A percentile compares a stretch with the other conserved stretches of the same genome.
Evolutionary conservation across 306 rosid species (phyloP).

Genomic region (Rubus parviflorus): DNA sequence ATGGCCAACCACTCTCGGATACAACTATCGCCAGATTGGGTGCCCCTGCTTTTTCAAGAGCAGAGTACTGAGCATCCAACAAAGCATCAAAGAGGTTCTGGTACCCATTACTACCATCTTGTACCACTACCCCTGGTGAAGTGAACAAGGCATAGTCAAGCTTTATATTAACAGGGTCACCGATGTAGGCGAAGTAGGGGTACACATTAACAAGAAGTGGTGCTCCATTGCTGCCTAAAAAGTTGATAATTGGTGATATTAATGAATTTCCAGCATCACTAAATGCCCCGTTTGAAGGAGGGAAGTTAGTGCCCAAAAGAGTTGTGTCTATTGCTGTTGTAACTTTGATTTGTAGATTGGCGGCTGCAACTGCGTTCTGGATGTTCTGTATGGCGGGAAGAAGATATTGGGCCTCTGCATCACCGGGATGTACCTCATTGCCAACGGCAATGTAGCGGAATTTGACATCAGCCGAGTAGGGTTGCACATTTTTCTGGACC

Average conservation of each 20-base stretch:
- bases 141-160: constrained; percentile 49
- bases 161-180: not conserved
- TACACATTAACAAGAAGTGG: constrained; percentile 74
- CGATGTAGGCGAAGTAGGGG: constrained; percentile 42
- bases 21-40: constrained; percentile 41
- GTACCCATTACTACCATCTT: constrained; percentile 38
- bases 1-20: constrained; percentile 78
- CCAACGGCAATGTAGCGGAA: constrained; percentile 50
- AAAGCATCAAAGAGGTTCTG: constrained; percentile 40
- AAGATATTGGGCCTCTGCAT: constrained; percentile 22
- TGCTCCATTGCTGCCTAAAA: constrained; percentile 35
- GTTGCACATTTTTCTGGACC: constrained; percentile 32
- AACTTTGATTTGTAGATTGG: constrained; percentile 56
- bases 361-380: constrained; percentile 30
- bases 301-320: constrained; percentile 33
- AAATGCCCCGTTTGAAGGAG: constrained; percentile 43
- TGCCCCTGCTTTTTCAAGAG: constrained; percentile 52
- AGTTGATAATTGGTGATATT: constrained; percentile 41
- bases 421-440: constrained; percentile 37
- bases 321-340: constrained; percentile 46
- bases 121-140: constrained; percentile 26
- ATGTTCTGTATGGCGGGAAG: constrained; percentile 40
- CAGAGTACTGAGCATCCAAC: constrained; percentile 49
- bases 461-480: constrained; percentile 37
- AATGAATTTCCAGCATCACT: constrained; percentile 18